Conservation (phyloP, 169 alveolate species). For the Plasmodium relictum region DNA sequence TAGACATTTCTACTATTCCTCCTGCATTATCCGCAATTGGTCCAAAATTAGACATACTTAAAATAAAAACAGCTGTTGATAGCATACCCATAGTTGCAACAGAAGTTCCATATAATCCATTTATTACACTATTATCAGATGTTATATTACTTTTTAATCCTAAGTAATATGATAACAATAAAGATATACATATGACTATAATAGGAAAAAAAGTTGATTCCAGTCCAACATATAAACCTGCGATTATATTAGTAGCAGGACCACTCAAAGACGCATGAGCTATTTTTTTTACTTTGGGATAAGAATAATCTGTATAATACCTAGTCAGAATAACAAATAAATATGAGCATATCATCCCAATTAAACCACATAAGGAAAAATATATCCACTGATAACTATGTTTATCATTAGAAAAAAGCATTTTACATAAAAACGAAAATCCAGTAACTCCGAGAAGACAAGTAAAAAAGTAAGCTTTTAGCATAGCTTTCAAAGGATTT, state of each 20-base stretch:
- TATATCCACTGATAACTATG: slow-evolving; percentile 79
- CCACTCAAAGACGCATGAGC: slow-evolving; percentile 90
- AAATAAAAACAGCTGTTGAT: slow-evolving; percentile 85
- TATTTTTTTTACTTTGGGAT: slow-evolving; percentile 86
- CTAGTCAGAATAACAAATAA: slow-evolving; percentile 90
- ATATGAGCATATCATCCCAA: slow-evolving; percentile 90
- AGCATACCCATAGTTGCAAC: slow-evolving; percentile 93
- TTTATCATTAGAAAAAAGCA: slow-evolving; percentile 75
- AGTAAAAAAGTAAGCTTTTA: slow-evolving; percentile 84
- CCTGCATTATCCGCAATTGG: slow-evolving; percentile 94
- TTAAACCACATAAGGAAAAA: slow-evolving; percentile 85
- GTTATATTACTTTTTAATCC: slow-evolving; percentile 65
- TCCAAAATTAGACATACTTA: slow-evolving; percentile 89
- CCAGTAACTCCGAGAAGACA: slow-evolving; percentile 84
- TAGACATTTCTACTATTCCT: slow-evolving; percentile 90
- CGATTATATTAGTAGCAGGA: slow-evolving; percentile 91
- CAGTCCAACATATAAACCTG: slow-evolving; percentile 88
- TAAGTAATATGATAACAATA: slow-evolving; percentile 80
- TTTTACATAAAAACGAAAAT: slow-evolving; percentile 84
- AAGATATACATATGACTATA: slow-evolving; percentile 80
- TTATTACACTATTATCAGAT: slow-evolving; percentile 37
- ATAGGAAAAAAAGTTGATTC: slow-evolving; percentile 87
- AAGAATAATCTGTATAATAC: slow-evolving; percentile 92
- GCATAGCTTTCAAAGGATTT: slow-evolving; percentile 62
- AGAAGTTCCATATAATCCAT: slow-evolving; percentile 91